Evolutionary conservation across 2,329 filamentous ascomycete species (phyloP).

Genomic region (Cordyceps cateniannulata): DNA sequence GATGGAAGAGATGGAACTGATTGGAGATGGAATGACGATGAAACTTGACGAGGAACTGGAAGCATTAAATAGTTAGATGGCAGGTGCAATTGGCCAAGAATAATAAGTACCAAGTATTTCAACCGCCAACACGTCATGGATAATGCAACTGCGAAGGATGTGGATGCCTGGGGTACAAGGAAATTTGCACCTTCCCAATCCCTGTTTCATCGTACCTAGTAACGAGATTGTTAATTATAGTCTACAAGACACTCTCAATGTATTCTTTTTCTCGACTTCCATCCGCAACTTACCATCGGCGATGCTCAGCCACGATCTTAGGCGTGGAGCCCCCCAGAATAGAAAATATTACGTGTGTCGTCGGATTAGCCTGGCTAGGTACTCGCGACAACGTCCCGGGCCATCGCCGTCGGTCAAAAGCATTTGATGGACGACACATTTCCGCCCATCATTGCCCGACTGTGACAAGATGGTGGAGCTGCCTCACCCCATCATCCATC

Average conservation of each 20-base stretch:
- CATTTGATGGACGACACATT: neutral
- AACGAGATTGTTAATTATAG: neutral
- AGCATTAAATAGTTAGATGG: neutral
- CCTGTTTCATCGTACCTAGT: neutral
- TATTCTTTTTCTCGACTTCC: neutral
- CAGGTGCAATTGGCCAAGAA: neutral
- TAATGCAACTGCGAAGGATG: neutral
- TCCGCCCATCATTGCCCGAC: neutral
- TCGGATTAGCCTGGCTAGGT: neutral
- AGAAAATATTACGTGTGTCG: conserved; percentile 9
- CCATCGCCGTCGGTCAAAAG: neutral
- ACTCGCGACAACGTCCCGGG: neutral
- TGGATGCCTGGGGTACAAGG: neutral
- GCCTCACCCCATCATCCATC: neutral
- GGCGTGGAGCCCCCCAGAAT: neutral
- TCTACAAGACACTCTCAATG: neutral
- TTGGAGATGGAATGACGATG: neutral
- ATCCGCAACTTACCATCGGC: neutral
- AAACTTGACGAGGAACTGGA: neutral
- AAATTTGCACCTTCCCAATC: neutral
- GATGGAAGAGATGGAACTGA: neutral
- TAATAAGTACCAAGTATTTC: neutral
- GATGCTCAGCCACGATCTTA: conserved; percentile 2
- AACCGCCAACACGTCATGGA: neutral
- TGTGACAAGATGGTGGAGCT: neutral